Conservation (phyloP, 352 stramenopile species). For the Peronosclerospora sorghi region DNA sequence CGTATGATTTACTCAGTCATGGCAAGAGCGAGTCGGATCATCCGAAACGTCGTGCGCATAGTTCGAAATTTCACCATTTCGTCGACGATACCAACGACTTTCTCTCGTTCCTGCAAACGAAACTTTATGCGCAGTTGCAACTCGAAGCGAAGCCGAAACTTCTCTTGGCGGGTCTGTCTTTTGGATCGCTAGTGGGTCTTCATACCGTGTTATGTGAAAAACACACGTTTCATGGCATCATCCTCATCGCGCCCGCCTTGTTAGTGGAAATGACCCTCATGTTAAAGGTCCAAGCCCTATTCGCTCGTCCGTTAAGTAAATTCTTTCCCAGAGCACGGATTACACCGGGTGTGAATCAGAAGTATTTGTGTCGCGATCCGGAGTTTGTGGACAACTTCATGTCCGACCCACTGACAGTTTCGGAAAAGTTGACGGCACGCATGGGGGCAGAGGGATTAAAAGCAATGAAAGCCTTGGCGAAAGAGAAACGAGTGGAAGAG, state of each 20-base stretch:
- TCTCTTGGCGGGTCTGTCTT: conserved; percentile 53
- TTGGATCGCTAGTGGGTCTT: conserved; percentile 43
- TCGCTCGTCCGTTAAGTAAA: conserved; percentile 30
- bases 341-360: conserved; percentile 40
- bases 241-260: conserved; percentile 46
- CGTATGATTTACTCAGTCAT: conserved; percentile 40
- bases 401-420: conserved; percentile 34
- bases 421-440: conserved; percentile 24
- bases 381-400: conserved; percentile 35
- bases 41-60: conserved; percentile 21
- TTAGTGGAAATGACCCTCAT: conserved; percentile 40
- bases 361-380: conserved; percentile 15
- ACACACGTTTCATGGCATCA: conserved; percentile 32
- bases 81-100: conserved; percentile 46
- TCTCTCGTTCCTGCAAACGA: conserved; percentile 23
- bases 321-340: conserved; percentile 39
- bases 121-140: conserved; percentile 17
- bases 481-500: conserved; percentile 22
- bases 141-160: conserved; percentile 19
- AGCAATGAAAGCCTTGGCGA: conserved; percentile 26
- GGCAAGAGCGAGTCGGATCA: conserved; percentile 29
- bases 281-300: conserved; percentile 30
- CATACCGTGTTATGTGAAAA: conserved; percentile 37
- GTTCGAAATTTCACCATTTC: conserved; percentile 29
- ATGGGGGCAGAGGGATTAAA: conserved; percentile 34